phyloP scores from a whole-genome alignment of 83 land plant species.

The Thuja plicata region DNA sequence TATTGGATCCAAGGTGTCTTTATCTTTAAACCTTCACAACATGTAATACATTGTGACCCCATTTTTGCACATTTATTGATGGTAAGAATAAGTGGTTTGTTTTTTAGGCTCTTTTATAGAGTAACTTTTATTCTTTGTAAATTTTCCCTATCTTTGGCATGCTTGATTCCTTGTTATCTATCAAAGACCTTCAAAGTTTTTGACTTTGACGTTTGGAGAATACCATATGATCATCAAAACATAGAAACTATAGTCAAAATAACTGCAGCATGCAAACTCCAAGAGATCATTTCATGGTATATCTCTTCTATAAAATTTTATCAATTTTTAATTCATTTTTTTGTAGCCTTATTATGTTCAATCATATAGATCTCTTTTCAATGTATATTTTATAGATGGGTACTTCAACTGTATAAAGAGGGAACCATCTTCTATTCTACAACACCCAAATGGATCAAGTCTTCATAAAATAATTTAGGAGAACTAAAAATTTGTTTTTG shows the following conservation, averaged over 20 bases:
- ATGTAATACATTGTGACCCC: no score
- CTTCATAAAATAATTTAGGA: constrained; percentile 2
- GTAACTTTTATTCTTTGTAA: background rate
- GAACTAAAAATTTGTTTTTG: background rate
- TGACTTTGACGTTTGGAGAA: constrained; percentile 83
- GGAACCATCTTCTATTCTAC: no score
- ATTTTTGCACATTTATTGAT: no score
- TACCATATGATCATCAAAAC: constrained; percentile 57
- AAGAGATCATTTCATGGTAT: constrained; percentile 92
- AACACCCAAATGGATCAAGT: constrained; percentile 73
- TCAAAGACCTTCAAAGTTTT: constrained; percentile 92
- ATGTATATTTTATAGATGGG: constrained; percentile 65
- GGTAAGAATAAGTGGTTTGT: constrained; percentile 42
- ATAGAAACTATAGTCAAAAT: constrained; percentile 40
- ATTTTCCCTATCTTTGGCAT: background rate
- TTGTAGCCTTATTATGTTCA: background rate
- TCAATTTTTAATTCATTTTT: background rate
- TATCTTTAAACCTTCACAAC: no score
- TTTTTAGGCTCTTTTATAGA: background rate
- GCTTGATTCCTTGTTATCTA: constrained; percentile 39
- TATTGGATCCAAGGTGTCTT: no score
- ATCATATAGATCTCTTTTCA: background rate
- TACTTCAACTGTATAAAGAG: constrained; percentile 89
- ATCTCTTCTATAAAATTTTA: constrained; percentile 11
- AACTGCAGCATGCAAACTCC: constrained; percentile 49